These are phyloP conservation scores for Pterocarpus santalinus DNA, from an alignment of 306 rosid genomes.

Conservation along the genomic window DNA sequence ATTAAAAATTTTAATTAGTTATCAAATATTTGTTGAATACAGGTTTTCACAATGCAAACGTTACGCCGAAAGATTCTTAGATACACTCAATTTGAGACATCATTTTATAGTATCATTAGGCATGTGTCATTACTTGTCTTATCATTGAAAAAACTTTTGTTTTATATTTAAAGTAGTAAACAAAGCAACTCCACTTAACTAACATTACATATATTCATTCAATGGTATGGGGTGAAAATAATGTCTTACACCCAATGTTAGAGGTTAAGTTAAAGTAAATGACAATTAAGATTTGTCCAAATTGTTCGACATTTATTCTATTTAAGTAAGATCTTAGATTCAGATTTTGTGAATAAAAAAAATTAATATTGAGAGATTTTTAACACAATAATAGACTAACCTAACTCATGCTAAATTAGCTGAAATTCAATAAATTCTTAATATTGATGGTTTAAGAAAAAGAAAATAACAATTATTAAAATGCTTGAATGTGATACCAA, in stretches of 20 bases:
- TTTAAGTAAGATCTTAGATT: no score
- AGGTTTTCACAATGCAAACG: background rate
- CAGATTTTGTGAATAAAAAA: no score
- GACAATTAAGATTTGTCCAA: no score
- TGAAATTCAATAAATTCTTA: no score
- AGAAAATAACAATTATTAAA: background rate
- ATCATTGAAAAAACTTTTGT: background rate
- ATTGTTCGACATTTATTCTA: no score
- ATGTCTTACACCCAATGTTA: background rate
- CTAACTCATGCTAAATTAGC: no score
- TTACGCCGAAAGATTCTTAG: background rate
- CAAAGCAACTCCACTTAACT: background rate
- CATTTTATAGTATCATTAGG: background rate
- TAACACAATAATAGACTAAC: no score
- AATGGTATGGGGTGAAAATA: background rate
- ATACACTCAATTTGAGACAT: background rate
- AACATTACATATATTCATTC: background rate
- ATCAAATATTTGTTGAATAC: background rate
- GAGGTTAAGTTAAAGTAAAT: no score
- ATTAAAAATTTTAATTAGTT: background rate
- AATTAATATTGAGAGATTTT: no score
- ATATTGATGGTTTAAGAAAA: no score
- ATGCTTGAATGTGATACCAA: background rate
- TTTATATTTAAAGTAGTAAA: background rate
- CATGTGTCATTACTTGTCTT: background rate